Evolutionary conservation across 208 protist genomes (phyloP).

Genomic region (Naegleria fowleri): DNA sequence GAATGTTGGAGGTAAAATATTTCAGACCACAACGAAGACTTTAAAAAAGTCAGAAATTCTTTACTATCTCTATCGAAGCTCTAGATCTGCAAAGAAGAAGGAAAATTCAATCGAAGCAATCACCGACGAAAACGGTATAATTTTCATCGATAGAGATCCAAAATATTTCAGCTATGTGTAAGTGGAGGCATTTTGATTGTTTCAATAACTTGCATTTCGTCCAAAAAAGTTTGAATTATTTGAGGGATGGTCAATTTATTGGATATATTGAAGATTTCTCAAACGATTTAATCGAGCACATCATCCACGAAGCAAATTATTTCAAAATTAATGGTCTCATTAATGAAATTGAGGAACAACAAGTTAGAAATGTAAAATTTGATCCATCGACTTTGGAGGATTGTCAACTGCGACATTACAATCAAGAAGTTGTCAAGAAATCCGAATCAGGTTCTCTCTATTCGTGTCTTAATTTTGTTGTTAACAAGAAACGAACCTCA

Average conservation of each 20-base stretch:
- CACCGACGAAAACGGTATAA: not conserved
- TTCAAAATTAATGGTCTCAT: not conserved
- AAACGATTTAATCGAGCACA: not conserved
- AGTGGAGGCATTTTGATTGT: not conserved
- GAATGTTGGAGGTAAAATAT: not conserved
- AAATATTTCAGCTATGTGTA: not conserved
- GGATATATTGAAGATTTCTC: not conserved
- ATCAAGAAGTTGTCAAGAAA: not conserved
- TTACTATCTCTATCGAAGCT: not conserved
- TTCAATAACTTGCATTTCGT: not conserved
- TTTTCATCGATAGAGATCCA: constrained; percentile 21
- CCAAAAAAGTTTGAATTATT: not conserved
- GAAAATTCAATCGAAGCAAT: not conserved
- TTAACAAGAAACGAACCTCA: not conserved
- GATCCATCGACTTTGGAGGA: not conserved
- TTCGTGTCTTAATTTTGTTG: not conserved
- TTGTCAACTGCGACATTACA: not conserved
- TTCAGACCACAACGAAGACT: not conserved
- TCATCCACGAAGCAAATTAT: not conserved
- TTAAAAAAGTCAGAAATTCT: not conserved
- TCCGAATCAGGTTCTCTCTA: not conserved
- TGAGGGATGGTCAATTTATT: not conserved
- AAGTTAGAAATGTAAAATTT: not conserved
- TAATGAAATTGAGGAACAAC: not conserved
- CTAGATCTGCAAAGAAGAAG: not conserved